Percentiles rank a stretch among this genome's conserved stretches.
Evolutionary conservation across 2,329 filamentous ascomycete genomes (phyloP).

Genomic region (Neopestalotiopsis rosae): DNA sequence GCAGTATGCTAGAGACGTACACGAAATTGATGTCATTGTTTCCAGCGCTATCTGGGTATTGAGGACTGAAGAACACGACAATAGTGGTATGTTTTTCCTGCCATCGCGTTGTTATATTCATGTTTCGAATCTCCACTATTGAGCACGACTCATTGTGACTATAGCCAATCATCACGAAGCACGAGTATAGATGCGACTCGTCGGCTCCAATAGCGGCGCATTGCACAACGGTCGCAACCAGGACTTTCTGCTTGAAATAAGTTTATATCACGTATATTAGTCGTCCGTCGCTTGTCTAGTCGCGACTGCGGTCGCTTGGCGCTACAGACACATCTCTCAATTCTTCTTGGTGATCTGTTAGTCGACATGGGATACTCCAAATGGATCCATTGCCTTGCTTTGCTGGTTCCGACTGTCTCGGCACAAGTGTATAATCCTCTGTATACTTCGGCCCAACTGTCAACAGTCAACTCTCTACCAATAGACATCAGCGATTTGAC

Average conservation of each 20-base stretch:
- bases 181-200: too few relatives aligned
- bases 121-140: too few relatives aligned
- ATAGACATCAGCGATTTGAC: constrained; percentile 22
- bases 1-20: not conserved
- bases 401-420: not conserved
- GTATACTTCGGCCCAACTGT: constrained; percentile 1
- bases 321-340: too few relatives aligned
- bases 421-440: constrained; percentile 13
- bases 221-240: too few relatives aligned
- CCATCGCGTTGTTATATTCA: too few relatives aligned
- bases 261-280: too few relatives aligned
- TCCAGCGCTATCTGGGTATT: not conserved
- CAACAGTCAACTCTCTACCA: constrained; percentile 10
- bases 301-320: not conserved
- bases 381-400: not conserved
- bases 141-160: too few relatives aligned
- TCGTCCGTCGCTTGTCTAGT: not conserved
- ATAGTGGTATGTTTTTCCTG: not conserved
- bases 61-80: not conserved
- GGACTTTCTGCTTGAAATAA: too few relatives aligned
- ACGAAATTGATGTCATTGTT: not conserved
- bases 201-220: too few relatives aligned
- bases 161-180: too few relatives aligned
- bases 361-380: not conserved
- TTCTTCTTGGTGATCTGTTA: too few relatives aligned